These are phyloP conservation scores for Podaxis pistillaris DNA, from an alignment of 768 basidiomycete genomes.

Conservation along the genomic window DNA sequence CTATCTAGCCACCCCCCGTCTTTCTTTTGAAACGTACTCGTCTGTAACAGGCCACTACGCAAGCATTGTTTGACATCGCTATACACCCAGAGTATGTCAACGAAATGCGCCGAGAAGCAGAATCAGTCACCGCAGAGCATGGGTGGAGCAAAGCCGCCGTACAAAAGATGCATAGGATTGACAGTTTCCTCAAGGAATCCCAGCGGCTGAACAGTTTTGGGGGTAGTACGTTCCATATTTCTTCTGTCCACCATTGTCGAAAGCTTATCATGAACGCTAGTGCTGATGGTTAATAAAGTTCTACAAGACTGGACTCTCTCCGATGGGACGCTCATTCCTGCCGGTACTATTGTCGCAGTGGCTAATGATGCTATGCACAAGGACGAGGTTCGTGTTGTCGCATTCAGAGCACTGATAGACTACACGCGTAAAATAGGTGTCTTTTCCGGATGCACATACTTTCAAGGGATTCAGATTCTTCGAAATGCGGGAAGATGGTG, in stretches of 20 bases:
- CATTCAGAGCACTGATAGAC: background rate
- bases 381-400: constrained; percentile 18
- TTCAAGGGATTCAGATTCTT: constrained; percentile 40
- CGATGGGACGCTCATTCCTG: constrained; percentile 32
- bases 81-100: constrained; percentile 30
- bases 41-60: constrained; percentile 30
- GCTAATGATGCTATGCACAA: constrained; percentile 30
- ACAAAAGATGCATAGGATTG: constrained; percentile 38
- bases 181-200: constrained; percentile 46
- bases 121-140: constrained; percentile 29
- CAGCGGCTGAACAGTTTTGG: constrained; percentile 16
- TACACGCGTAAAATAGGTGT: constrained; percentile 27
- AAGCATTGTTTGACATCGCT: constrained; percentile 35
- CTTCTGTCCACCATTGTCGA: background rate
- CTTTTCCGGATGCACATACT: constrained; percentile 35
- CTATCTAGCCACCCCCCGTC: background rate
- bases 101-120: constrained; percentile 42
- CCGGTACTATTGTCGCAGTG: constrained; percentile 24
- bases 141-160: constrained; percentile 36
- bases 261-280: background rate
- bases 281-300: constrained; percentile 22
- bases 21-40: background rate
- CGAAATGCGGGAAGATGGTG: constrained; percentile 17
- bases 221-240: background rate
- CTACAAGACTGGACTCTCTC: constrained; percentile 41